These are phyloP conservation scores for Silybum marianum DNA, from an alignment of 129 eudicot genomes.

Conservation along the genomic window DNA sequence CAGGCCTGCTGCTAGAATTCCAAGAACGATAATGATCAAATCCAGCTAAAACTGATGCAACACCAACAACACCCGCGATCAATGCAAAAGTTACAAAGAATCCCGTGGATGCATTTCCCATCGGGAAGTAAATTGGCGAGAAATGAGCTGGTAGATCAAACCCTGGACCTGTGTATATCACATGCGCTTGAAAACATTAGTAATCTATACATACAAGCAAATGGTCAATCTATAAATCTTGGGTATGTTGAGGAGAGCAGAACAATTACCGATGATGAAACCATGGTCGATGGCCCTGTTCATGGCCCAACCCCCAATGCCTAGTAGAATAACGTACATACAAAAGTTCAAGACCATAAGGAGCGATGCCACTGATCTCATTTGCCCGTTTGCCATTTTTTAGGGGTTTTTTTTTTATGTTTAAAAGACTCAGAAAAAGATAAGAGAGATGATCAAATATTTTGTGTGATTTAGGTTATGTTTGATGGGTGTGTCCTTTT, in stretches of 20 bases:
- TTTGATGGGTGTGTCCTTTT: conserved; percentile 5
- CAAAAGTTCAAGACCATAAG: conserved; percentile 84
- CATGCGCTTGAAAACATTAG: conserved; percentile 11
- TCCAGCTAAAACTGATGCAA: conserved; percentile 79
- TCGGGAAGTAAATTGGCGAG: conserved; percentile 90
- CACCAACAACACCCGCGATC: conserved; percentile 85
- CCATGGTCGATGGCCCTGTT: conserved; percentile 82
- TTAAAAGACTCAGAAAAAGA: background rate
- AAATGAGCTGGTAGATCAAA: conserved; percentile 85
- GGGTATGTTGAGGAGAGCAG: background rate
- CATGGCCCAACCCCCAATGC: conserved; percentile 92
- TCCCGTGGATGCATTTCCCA: conserved; percentile 98
- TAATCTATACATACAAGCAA: background rate
- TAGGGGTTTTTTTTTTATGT: background rate
- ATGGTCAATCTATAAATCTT: background rate
- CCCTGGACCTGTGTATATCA: conserved; percentile 60
- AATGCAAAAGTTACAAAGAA: conserved; percentile 74
- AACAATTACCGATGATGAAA: conserved; percentile 67
- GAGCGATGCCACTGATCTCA: conserved; percentile 50
- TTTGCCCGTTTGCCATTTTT: conserved; percentile 58
- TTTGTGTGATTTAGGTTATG: conserved; percentile 23
- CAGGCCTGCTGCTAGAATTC: conserved; percentile 63
- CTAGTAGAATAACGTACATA: conserved; percentile 72
- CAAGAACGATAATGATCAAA: conserved; percentile 58
- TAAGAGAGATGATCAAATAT: background rate